Evolutionary conservation across 345 rosid species (phyloP), one percentile per base, ranked within the genome.

Genomic region (Nephelium lappaceum): DNA sequence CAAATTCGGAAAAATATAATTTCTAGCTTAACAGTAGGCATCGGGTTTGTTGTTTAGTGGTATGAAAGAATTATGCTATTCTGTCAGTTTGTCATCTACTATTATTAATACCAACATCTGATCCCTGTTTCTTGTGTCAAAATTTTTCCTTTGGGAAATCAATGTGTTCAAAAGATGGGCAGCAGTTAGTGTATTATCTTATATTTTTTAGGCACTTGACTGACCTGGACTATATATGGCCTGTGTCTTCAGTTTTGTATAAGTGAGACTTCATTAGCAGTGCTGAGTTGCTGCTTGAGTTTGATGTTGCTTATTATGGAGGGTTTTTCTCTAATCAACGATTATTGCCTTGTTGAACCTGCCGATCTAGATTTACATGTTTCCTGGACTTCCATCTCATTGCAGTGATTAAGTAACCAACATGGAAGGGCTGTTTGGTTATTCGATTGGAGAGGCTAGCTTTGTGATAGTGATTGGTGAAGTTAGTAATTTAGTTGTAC

Each of bases 21-120:
- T 31, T 31, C 36, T 31, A 31, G 36, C 3, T 31, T 31, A 31
- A 31, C 36, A 31, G 36, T 31, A 31, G 36, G 36, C 21, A 18
- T 72, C 36, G 38, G 60, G 41, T 16, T 38, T 55, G 5, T 57
- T 72, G 57, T 38, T 39, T 36, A 38, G 74, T 31, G 27, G 27
- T 72, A 72, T 10, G 43, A 8, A 57, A 72, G 47, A 39, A 57
- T 72, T 72, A 45, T 12, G 39, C 42, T 67, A 64, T 25, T 38
- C 43, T 72, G 67, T 39, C 55, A 11, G 21, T 58, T 47, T 58
- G 2, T 74, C 14, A 8, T 58, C 6, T 6, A 31, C 36, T 41
- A 27, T 21, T 61, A 42, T 15, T 23, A 25, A 25, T 14, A 38
- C 36, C 24, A 38, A 58, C n/a, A n/a, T 39, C n/a, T 72, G 49